Evolutionary conservation across 2,329 filamentous ascomycete genomes (phyloP), one percentile per base, ranked within the genome.

Genomic region (Paecilomyces niveus): DNA sequence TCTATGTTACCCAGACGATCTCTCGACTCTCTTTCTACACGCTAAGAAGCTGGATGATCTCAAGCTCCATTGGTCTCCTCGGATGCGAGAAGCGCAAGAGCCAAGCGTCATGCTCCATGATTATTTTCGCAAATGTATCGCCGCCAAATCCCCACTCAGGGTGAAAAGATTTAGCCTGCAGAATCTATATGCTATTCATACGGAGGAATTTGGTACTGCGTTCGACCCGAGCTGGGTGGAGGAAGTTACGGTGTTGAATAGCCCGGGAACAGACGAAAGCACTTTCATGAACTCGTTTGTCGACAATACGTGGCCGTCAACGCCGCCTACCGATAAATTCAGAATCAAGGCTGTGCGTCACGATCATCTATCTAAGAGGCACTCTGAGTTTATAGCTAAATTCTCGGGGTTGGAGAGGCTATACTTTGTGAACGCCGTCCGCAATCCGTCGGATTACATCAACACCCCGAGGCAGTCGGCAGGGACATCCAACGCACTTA

Each of bases 1-100:
- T 0, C 74, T 87, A 9, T 87, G 84, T 70, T 85, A 85, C 64
- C 83, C 83, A 0, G 85, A 87, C 68, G 84, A 86, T 63, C 79
- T 87, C 8, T 83, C 83, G 13, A 73, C 81, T 22, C 70, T 87
- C 13, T 70, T 87, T 6, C 69, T 78, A 13, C 74, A 79, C n/a
- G 81, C 81, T 3, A 79, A 76, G 61, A 82, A 81, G 56, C 71
- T 87, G 3, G 73, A 78, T 49, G 80, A 82, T 32, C 69, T 87
- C 7, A 81, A 76, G 57, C 61, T 87, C 59, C 83, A 87, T 64
- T 87, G 83, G 78, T 84, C 78, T 29, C 83, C 84, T 3, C 81
- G 85, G 1, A 87, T 87, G 82, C 77, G 84, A 24, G 78, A 81
- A 35, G 76, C 73, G 33, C 81, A 83, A 50, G 85, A 87, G 65